phyloP scores from a whole-genome alignment of 1,284 basidiomycete species.

The Puccinia sorghi region DNA sequence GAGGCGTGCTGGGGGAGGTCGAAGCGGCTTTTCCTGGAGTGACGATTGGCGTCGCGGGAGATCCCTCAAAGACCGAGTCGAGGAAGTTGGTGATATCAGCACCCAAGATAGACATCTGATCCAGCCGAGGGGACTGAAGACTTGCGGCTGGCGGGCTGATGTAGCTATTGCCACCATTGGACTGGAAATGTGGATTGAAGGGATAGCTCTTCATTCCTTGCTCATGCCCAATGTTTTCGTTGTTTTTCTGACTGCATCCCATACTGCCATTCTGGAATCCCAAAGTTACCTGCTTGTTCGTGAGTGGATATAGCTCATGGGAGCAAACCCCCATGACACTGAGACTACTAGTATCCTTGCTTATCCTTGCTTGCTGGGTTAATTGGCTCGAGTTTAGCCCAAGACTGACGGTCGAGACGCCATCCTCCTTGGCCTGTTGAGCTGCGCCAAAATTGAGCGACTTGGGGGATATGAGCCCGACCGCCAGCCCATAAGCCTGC shows the following conservation, averaged over 20 bases:
- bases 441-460: not conserved
- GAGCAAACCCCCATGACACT: not conserved
- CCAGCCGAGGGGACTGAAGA: not conserved
- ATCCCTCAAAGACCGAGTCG: conserved; percentile 5
- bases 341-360: not conserved
- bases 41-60: not conserved
- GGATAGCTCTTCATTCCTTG: conserved; percentile 8
- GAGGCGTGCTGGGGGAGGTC: not conserved
- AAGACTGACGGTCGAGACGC: not conserved
- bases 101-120: not conserved
- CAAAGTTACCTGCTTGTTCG: not conserved
- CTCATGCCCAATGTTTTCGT: conserved; percentile 1
- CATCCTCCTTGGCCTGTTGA: not conserved
- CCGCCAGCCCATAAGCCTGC: not conserved
- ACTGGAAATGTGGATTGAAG: not conserved
- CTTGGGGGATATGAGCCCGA: not conserved
- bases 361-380: no score
- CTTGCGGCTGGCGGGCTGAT: not conserved
- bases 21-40: not conserved
- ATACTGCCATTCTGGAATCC: not conserved
- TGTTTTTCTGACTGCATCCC: not conserved
- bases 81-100: conserved; percentile 14
- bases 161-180: not conserved
- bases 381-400: not conserved
- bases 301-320: not conserved